Base-by-base conservation (phyloP, 306 rosid genomes). In the Lagenaria siceraria region DNA sequence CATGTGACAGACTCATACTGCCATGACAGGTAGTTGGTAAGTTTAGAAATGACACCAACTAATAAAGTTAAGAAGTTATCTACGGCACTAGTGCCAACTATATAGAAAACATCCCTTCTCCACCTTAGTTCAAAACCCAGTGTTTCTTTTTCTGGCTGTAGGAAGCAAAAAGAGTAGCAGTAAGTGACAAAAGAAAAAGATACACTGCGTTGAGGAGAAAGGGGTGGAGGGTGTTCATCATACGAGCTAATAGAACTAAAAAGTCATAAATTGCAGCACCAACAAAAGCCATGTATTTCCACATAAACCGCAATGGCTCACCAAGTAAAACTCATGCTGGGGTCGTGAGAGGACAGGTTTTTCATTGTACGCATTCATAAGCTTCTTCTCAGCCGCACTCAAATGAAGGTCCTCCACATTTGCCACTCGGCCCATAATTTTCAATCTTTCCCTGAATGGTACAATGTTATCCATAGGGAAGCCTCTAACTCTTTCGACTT, bases 301-400 rank as follows among this genome's bases (percentile, higher is more conserved):
- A 51, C 55, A 17, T 51, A 51, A 17, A 51, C 8, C 21, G 8
- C 42, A 72, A 77, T 46, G 70, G 78, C 35, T 77, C 83, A 95
- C 99, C 96, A 88, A 80, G 88, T 70, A 95, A 87, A 92, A 95
- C 74, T 95, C 99, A 12, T 95, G 99, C 54, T 95, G 99, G 55
- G 99, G 99, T 11, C 99, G 97, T 13, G 99, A 90, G 78, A 95
- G 97, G 61, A 92, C 90, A 79, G 98, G 98, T 43, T 89, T 95
- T 87, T 94, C 98, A n/a, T 94, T 94, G 89, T 89, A 95, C 36
- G 97, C 93, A 80, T 83, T 92, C 92, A 95, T 84, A 35, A 95
- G 88, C 90, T 89, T 95, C 90, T 87, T 95, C 83, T 92, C 97
- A 13, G 97, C 76, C 7, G 97, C 70, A 43, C 91, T 69, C 82